Evolutionary conservation across 2,329 filamentous ascomycete genomes (phyloP).

Genomic region (Fusarium dlaminii): DNA sequence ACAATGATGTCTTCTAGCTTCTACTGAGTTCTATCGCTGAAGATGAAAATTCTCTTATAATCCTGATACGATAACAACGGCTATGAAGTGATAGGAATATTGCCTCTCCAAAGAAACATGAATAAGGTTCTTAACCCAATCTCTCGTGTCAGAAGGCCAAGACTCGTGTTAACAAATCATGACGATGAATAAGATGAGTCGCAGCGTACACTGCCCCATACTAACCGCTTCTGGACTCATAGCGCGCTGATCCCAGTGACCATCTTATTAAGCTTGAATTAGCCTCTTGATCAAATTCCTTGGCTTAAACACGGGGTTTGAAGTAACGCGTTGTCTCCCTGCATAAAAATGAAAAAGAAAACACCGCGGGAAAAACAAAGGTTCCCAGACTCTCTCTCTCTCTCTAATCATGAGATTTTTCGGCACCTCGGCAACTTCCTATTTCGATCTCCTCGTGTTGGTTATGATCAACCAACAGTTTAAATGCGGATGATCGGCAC

Average conservation of each 20-base stretch:
- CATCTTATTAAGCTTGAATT: neutral
- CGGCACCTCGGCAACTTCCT: neutral
- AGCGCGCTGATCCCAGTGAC: neutral
- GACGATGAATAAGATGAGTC: neutral
- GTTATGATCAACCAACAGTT: neutral
- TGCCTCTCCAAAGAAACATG: neutral
- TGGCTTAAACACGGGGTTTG: neutral
- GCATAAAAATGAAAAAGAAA: neutral
- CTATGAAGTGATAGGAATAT: neutral
- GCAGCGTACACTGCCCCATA: neutral
- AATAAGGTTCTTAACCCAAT: neutral
- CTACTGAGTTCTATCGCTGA: neutral
- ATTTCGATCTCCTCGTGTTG: neutral
- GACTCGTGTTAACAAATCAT: neutral
- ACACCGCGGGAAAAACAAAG: neutral
- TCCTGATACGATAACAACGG: neutral
- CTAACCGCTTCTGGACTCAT: neutral
- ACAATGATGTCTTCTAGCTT: neutral
- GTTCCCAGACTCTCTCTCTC: neutral
- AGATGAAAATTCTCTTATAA: neutral
- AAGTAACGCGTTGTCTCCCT: neutral
- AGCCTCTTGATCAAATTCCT: neutral
- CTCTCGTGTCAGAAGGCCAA: neutral
- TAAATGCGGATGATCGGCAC: neutral
- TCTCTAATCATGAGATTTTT: neutral